Evolutionary conservation across 2,329 filamentous ascomycete species (phyloP).

Genomic region (Penicillium sp.): DNA sequence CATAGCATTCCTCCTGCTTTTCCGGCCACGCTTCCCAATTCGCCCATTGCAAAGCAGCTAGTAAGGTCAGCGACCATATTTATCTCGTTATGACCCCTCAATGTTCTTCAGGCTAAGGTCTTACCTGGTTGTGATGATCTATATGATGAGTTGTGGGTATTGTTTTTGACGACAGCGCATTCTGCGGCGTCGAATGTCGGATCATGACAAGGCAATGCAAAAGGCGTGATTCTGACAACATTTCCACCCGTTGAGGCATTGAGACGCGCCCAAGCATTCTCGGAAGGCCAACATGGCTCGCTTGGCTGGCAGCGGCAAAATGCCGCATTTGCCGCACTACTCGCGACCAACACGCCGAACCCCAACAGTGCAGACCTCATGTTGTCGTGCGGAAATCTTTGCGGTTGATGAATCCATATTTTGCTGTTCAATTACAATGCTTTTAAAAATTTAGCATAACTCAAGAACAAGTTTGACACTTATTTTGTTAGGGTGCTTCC

Average conservation of each 20-base stretch:
- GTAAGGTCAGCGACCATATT: background rate
- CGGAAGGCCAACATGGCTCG: slow-evolving; percentile 6
- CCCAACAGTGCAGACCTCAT: background rate
- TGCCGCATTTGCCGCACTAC: background rate
- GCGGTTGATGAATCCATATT: background rate
- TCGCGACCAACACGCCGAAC: background rate
- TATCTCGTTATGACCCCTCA: background rate
- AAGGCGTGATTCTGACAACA: background rate
- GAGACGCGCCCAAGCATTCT: background rate
- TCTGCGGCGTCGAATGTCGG: background rate
- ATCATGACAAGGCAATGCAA: slow-evolving; percentile 1
- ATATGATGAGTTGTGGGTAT: background rate
- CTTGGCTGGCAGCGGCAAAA: slow-evolving; percentile 4
- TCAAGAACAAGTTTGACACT: background rate
- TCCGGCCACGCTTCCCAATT: slow-evolving; percentile 14
- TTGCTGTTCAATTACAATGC: background rate
- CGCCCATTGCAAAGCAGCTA: slow-evolving; percentile 8
- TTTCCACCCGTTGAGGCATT: background rate
- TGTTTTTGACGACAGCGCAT: background rate
- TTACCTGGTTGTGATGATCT: background rate
- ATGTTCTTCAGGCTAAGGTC: background rate
- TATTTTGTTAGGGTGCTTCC: background rate
- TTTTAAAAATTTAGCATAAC: background rate
- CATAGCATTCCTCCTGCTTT: slow-evolving; percentile 7
- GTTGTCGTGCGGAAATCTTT: background rate